Evolutionary conservation across 768 basidiomycete genomes (phyloP).

Genomic region (Pleurotus eryngii): DNA sequence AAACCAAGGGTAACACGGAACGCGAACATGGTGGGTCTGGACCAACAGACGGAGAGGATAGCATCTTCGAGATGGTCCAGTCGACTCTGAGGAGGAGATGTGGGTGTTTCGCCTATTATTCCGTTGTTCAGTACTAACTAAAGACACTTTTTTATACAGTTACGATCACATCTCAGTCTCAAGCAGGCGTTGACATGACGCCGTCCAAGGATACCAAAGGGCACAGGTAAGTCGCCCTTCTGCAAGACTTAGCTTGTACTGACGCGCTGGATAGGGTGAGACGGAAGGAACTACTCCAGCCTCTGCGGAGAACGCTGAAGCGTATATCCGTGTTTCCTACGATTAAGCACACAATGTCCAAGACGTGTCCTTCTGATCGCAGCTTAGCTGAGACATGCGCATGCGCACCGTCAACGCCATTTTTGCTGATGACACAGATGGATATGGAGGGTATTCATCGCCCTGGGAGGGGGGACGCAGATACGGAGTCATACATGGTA

Average conservation of each 20-base stretch:
- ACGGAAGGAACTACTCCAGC: neutral
- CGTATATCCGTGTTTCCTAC: neutral
- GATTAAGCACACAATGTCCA: neutral
- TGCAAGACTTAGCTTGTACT: too few species aligned
- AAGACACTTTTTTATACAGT: neutral
- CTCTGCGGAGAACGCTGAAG: neutral
- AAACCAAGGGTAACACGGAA: too few species aligned
- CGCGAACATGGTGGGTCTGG: too few species aligned
- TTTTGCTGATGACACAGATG: constrained; percentile 6
- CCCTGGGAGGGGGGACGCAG: neutral
- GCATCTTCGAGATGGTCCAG: too few species aligned
- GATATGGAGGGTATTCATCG: neutral
- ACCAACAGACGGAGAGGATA: too few species aligned
- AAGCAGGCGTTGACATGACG: neutral
- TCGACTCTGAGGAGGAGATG: too few species aligned
- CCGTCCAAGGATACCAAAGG: neutral
- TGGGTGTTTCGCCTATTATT: too few species aligned
- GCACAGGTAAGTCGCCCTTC: neutral
- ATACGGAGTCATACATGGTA: neutral
- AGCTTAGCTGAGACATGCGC: neutral
- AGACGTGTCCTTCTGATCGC: neutral
- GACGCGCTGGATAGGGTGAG: neutral
- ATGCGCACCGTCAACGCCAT: neutral
- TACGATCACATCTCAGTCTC: neutral
- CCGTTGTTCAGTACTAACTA: too few species aligned